Base-by-base conservation (phyloP, 1,284 basidiomycete genomes). In the Tilletia caries region DNA sequence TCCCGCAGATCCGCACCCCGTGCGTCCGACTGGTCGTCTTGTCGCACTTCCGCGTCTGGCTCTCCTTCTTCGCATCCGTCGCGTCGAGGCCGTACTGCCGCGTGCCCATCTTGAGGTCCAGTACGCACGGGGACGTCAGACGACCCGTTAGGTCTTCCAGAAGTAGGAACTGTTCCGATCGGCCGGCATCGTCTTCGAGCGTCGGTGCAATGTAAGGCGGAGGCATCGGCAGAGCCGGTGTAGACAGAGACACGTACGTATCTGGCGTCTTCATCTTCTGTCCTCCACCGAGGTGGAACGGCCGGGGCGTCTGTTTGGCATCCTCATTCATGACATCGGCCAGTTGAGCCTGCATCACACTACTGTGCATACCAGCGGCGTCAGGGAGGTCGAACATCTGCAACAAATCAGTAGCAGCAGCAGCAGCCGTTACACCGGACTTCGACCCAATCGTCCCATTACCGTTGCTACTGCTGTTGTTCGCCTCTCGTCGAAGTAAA, bases 61-160 rank as follows among this genome's bases (percentile, higher is more conserved):
- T 96, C 85, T 91, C 91, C 88, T 96, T 97, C 87, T 99, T 99
- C 68, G 89, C 87, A 0, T 90, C 86, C 3, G 91, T 92, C 27
- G 95, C 95, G 79, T 98, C 93, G 84, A 96, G 91, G 18, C 96
- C 96, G 84, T 98, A 98, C 85, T 99, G 95, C 52, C 95, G 88
- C 41, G 95, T 98, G 15, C 95, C 95, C 95, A 98, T 98, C 87
- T 98, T 99, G 78, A 98, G 86, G 84, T 99, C 95, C 75, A 98
- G 88, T 52, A 99, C 96, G 81, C 95, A 99, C 2, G 96, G 93
- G 67, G 89, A 89, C 83, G 92, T 95, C 76, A 98, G 85, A n/a
- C 91, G 87, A 25, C 96, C 96, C 0, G 95, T 99, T 58, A 99
- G 86, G 82, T 99, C 96, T 84, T 99, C 95, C 92, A 99, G 95